phyloP scores from a whole-genome alignment of 2,329 filamentous ascomycete genomes.

The Epichloe festucae region DNA sequence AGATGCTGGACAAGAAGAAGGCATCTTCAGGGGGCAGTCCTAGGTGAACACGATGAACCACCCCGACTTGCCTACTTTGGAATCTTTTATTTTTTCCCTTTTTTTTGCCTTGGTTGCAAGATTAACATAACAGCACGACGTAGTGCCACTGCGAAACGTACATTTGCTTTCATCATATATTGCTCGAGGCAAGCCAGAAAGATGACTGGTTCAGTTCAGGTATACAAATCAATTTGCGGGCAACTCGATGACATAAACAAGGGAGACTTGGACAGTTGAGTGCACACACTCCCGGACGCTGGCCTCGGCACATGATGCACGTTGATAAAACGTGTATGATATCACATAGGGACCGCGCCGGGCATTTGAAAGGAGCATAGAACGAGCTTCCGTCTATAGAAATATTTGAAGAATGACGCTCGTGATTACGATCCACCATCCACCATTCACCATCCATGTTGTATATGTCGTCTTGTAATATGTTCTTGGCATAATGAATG shows the following conservation, averaged over 20 bases:
- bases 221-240: not conserved
- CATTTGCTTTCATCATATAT: not conserved
- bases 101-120: not conserved
- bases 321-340: not conserved
- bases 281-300: not conserved
- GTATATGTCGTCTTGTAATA: not conserved
- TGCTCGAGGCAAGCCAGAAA: not conserved
- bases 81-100: not conserved
- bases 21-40: not conserved
- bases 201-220: not conserved
- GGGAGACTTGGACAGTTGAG: not conserved
- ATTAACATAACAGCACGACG: not conserved
- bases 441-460: not conserved
- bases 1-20: not conserved
- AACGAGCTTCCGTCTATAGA: not conserved
- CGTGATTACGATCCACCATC: not conserved
- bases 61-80: not conserved
- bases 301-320: not conserved
- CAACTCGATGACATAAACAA: not conserved
- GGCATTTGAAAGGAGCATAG: not conserved
- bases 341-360: not conserved
- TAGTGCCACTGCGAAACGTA: not conserved
- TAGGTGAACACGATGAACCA: not conserved
- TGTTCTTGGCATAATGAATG: not conserved
- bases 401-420: not conserved